Conservation (phyloP, 805 yeast species). For the Hanseniaspora vineae region DNA sequence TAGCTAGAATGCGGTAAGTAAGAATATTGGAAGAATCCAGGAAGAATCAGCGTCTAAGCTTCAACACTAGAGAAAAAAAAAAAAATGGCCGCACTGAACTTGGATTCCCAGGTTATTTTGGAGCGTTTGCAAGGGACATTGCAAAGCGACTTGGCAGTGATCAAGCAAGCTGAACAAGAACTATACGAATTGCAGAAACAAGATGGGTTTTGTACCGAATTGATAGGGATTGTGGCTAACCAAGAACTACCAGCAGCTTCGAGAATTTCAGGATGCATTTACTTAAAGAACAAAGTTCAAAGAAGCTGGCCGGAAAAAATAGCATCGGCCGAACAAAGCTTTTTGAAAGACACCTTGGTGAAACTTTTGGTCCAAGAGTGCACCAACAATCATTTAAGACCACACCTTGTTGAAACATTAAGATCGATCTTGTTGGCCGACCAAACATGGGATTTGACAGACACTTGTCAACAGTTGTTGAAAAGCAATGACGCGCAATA, state of each 20-base stretch:
- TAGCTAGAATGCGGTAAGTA: too few species aligned
- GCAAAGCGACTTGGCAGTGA: constrained; percentile 34
- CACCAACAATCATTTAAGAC: constrained; percentile 31
- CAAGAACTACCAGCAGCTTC: constrained; percentile 29
- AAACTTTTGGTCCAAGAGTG: constrained; percentile 35
- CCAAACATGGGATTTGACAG: constrained; percentile 29
- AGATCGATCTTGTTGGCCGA: constrained; percentile 34
- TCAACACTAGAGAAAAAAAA: too few species aligned
- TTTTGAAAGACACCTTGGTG: constrained; percentile 32
- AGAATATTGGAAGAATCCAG: too few species aligned
- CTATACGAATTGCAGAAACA: constrained; percentile 38
- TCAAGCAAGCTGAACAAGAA: constrained; percentile 43
- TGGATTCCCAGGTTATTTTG: constrained; percentile 37
- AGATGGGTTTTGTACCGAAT: constrained; percentile 44
- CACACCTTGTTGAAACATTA: constrained; percentile 46
- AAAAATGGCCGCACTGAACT: constrained; percentile 2
- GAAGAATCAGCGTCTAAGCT: too few species aligned
- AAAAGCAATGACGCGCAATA: constrained; percentile 26
- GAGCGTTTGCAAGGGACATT: constrained; percentile 40
- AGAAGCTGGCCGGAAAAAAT: constrained; percentile 16
- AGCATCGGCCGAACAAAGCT: background rate
- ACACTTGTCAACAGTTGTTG: constrained; percentile 24
- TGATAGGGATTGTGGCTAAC: constrained; percentile 38
- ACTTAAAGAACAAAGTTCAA: constrained; percentile 50
- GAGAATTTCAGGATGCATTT: constrained; percentile 51